Evolutionary conservation across 306 rosid genomes (phyloP).

Genomic region (Gleditsia sinensis): DNA sequence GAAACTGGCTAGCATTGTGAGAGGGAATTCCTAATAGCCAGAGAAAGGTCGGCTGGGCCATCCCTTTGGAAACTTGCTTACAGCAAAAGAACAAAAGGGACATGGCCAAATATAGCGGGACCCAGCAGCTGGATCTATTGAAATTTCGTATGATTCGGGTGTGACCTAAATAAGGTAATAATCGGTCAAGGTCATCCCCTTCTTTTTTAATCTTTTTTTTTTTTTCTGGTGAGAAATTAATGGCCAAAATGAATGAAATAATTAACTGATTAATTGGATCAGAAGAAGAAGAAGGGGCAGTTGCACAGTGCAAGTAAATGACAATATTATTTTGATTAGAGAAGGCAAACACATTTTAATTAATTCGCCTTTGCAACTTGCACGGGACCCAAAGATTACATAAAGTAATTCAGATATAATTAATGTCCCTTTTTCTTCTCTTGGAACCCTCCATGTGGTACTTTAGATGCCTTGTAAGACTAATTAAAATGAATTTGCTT

Average conservation of each 20-base stretch:
- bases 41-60: neutral
- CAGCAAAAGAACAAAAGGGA: slow-evolving; percentile 1
- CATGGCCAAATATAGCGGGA: slow-evolving; percentile 31
- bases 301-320: neutral
- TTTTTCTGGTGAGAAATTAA: slow-evolving; percentile 2
- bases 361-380: neutral
- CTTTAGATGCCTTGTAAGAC: neutral
- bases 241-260: slow-evolving; percentile 35
- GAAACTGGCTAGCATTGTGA: neutral
- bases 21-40: neutral
- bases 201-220: too few relatives aligned
- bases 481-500: neutral
- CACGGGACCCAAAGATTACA: neutral
- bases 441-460: neutral
- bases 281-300: too few relatives aligned
- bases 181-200: slow-evolving; percentile 37
- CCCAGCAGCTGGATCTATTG: slow-evolving; percentile 29
- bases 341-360: neutral
- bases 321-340: neutral
- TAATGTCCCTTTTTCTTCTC: neutral
- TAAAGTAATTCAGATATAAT: neutral
- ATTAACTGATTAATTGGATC: neutral
- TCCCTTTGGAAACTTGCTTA: slow-evolving; percentile 16
- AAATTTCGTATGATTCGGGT: slow-evolving; percentile 49
- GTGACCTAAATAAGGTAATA: slow-evolving; percentile 32